Evolutionary conservation across 2,329 filamentous ascomycete genomes (phyloP), one percentile per base, ranked within the genome.

Genomic region (Alternaria brassicae): DNA sequence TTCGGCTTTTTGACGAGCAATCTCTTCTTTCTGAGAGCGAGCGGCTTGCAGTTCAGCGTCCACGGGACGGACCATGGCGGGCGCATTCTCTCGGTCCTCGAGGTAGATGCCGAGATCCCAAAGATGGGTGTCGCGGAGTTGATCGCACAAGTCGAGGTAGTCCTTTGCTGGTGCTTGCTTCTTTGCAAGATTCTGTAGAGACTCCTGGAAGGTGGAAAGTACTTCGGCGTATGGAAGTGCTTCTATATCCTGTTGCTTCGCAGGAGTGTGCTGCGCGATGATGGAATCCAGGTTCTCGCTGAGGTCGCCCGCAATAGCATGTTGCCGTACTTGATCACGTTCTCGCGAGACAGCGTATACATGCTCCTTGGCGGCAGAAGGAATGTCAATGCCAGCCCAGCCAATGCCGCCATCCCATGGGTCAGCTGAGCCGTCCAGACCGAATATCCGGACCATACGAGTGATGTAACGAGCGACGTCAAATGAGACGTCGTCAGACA

Each of bases 21-120:
- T 72, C 70, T 76, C 39, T 75, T 84, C 86, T 60, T 85, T 84
- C 58, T 86, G 84, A 50, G 84, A 82, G 4, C 85, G 82, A 3
- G 79, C 80, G 0, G 72, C 72, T 13, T 85, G 80, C 49, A 90
- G 81, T 44, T 85, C 83, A 39, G 82, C 81, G 4, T 88, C 87
- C 5, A 91, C 82, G 2, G 87, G 88, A 17, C 88, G 85, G 61
- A 97, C 89, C 30, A 97, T 84, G 0, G 92, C 92, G 87, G 89
- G 73, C 85, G 85, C n/a, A 81, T 81, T 63, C 79, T 87, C 84
- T 49, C 92, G 87, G 71, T 97, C 93, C 73, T 97, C 93, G 1
- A 97, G 87, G 72, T 96, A 96, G 58, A 97, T 90, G 36, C 90
- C 91, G 0, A 96, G 81, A 58, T 93, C 88, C 70, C 91, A 93